These are phyloP conservation scores for Aspergillus sp. DNA, from an alignment of 2,329 filamentous ascomycete genomes.

Conservation along the genomic window DNA sequence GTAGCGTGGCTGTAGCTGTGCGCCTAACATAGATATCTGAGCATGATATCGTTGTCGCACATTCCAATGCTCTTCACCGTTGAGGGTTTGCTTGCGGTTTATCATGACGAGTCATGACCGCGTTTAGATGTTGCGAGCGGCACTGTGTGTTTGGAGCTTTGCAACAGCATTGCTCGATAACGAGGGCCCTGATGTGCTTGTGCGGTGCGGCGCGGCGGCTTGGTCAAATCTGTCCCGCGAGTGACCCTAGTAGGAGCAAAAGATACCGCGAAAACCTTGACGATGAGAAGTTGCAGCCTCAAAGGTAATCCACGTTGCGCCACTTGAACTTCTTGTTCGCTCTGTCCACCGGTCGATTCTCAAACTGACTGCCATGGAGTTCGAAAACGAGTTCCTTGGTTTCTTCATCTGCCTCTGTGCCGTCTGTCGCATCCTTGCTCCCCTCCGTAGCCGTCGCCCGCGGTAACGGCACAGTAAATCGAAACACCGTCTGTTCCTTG, in stretches of 20 bases:
- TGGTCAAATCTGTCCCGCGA: background rate
- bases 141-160: background rate
- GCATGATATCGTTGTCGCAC: background rate
- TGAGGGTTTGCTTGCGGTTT: background rate
- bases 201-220: background rate
- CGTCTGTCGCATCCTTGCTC: slow-evolving; percentile 21
- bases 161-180: background rate
- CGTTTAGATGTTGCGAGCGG: background rate
- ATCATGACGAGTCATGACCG: background rate
- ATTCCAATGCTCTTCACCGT: background rate
- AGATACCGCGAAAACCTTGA: background rate
- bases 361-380: slow-evolving; percentile 84
- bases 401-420: slow-evolving; percentile 21
- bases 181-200: background rate
- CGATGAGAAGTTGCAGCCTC: slow-evolving; percentile 37
- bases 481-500: slow-evolving; percentile 88
- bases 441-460: slow-evolving; percentile 18
- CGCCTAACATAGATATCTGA: background rate
- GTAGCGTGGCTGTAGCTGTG: background rate
- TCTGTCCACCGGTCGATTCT: slow-evolving; percentile 78
- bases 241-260: background rate
- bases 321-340: slow-evolving; percentile 91
- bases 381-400: slow-evolving; percentile 72
- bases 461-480: slow-evolving; percentile 67
- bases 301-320: slow-evolving; percentile 77